Evolutionary conservation across 139 green algal species (phyloP).

Genomic region (Trebouxia sp.): DNA sequence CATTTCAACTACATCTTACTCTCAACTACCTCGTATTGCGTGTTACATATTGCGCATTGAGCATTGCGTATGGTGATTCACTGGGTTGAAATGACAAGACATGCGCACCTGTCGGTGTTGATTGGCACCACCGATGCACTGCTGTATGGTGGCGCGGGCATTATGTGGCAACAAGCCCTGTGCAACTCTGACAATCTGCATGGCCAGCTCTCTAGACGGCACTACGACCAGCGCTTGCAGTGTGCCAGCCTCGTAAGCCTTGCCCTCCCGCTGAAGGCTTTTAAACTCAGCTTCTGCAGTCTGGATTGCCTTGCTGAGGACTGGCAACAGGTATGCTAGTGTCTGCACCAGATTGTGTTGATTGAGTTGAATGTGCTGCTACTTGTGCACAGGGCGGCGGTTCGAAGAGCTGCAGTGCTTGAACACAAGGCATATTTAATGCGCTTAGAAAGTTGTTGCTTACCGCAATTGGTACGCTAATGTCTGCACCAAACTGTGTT

Average conservation of each 20-base stretch:
- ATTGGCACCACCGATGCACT: slow-evolving; percentile 95
- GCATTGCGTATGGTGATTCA: too few relatives aligned
- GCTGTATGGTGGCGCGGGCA: slow-evolving; percentile 75
- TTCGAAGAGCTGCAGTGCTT: background rate
- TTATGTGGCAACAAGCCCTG: slow-evolving; percentile 67
- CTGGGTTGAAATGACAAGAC: too few relatives aligned
- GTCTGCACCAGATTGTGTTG: slow-evolving; percentile 63
- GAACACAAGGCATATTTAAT: too few relatives aligned
- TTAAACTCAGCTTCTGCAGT: slow-evolving; percentile 52
- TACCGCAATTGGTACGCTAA: too few relatives aligned
- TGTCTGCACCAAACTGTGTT: too few relatives aligned
- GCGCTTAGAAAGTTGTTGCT: too few relatives aligned
- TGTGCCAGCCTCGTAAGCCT: slow-evolving; percentile 18
- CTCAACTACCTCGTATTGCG: too few relatives aligned
- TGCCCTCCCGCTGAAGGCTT: background rate
- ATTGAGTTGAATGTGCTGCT: background rate
- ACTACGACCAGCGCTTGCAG: slow-evolving; percentile 73
- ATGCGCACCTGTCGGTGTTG: slow-evolving; percentile 62
- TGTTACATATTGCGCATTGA: too few relatives aligned
- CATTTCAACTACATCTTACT: too few relatives aligned
- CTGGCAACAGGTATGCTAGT: slow-evolving; percentile 90
- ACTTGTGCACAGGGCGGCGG: background rate
- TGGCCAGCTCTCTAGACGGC: slow-evolving; percentile 92
- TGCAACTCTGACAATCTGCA: slow-evolving; percentile 87
- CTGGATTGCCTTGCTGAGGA: slow-evolving; percentile 67